A percentile compares a stretch with the other conserved stretches of the same genome.
Evolutionary conservation across 177 flowering plant genomes (phyloP).

Genomic region (Telopea speciosissima): DNA sequence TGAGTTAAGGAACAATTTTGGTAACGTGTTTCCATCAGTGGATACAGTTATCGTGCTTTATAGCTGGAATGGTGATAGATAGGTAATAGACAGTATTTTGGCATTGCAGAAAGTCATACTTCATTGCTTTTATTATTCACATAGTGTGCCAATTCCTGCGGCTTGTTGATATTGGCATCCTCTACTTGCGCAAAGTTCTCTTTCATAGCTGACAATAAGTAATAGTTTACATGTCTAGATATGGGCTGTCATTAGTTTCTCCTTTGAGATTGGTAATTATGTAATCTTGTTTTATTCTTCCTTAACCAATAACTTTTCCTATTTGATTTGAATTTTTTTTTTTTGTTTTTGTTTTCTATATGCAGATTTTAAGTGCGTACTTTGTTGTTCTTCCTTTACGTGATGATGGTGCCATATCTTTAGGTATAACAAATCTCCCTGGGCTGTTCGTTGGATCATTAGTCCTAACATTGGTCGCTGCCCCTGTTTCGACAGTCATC

Average conservation of each 20-base stretch:
- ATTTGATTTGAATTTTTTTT: too few relatives aligned
- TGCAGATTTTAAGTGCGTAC: conserved; percentile 87
- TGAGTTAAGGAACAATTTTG: not conserved
- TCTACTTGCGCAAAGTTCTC: not conserved
- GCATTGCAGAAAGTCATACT: not conserved
- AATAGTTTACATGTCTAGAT: not conserved
- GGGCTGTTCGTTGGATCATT: conserved; percentile 80
- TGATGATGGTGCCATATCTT: conserved; percentile 93
- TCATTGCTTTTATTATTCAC: not conserved
- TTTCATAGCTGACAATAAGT: not conserved
- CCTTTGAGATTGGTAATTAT: not conserved
- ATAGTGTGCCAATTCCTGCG: too few relatives aligned
- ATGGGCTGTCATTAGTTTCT: not conserved
- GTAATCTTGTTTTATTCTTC: not conserved
- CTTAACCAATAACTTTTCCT: not conserved
- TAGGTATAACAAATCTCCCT: conserved; percentile 79
- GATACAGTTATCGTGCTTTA: not conserved
- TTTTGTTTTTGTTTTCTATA: not conserved
- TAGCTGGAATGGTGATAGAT: not conserved
- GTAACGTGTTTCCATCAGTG: not conserved
- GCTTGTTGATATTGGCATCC: not conserved
- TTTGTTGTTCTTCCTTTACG: conserved; percentile 90
- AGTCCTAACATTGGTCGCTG: conserved; percentile 74
- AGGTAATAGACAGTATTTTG: not conserved
- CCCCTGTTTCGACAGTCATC: conserved; percentile 76